These are phyloP conservation scores for Jimgerdemannia lactiflua DNA, from an alignment of 192 early-diverging fungal species.

Conservation along the genomic window DNA sequence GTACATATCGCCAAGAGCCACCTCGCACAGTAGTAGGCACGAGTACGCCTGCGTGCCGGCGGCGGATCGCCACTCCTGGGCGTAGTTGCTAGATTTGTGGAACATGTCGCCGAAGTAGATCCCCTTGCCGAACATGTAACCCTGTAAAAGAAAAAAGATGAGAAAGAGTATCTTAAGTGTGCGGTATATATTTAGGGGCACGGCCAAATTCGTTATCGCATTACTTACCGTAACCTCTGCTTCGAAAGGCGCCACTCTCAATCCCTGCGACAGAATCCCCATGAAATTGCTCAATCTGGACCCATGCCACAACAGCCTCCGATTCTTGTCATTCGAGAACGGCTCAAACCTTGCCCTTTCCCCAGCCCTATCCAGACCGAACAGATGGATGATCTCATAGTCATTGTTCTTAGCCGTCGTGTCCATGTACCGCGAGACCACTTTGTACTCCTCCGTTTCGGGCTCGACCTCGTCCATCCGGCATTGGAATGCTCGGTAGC, in stretches of 20 bases:
- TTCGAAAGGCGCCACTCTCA: slow-evolving; percentile 17
- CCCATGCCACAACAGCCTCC: slow-evolving; percentile 81
- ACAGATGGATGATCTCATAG: slow-evolving; percentile 44
- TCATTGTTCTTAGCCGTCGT: slow-evolving; percentile 1
- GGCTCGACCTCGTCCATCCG: slow-evolving; percentile 8
- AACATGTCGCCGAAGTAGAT: slow-evolving; percentile 84
- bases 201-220: not conserved
- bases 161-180: not conserved
- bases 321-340: slow-evolving; percentile 51
- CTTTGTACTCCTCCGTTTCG: slow-evolving; percentile 7
- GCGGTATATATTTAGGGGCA: not conserved
- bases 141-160: slow-evolving; percentile 11
- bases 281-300: slow-evolving; percentile 68
- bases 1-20: slow-evolving; percentile 62
- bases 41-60: slow-evolving; percentile 39
- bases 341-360: slow-evolving; percentile 53
- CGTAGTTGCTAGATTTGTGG: slow-evolving; percentile 74
- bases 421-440: slow-evolving; percentile 25
- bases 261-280: slow-evolving; percentile 35
- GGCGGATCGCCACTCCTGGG: slow-evolving; percentile 26
- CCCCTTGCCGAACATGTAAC: slow-evolving; percentile 79
- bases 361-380: slow-evolving; percentile 53
- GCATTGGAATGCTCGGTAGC: slow-evolving; percentile 22
- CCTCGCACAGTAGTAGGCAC: slow-evolving; percentile 76
- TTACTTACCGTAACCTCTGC: slow-evolving; percentile 20